Percentiles rank a stretch among this genome's conserved stretches.
Conservation (phyloP, 2,329 filamentous ascomycete species). For the Colletotrichum zoysiae region DNA sequence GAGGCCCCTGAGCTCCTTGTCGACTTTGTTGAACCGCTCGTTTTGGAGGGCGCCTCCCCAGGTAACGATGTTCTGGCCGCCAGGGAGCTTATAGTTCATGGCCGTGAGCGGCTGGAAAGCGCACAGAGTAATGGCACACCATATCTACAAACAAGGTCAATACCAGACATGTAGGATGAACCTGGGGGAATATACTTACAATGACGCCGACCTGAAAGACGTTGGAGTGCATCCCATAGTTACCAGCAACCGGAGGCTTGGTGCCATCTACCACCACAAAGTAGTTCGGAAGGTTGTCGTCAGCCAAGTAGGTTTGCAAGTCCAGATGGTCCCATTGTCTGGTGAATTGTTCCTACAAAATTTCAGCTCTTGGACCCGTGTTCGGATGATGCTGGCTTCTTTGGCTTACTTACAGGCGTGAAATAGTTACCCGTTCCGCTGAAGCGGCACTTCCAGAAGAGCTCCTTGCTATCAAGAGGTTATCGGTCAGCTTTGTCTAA, state of each 20-base stretch:
- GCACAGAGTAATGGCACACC: conserved; percentile 38
- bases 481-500: neutral
- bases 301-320: neutral
- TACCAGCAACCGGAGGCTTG: conserved; percentile 40
- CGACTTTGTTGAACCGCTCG: conserved; percentile 37
- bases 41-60: conserved; percentile 36
- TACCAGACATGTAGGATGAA: too few relatives aligned
- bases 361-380: neutral
- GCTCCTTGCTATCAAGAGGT: conserved; percentile 9
- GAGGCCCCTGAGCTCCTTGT: conserved; percentile 44
- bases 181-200: conserved; percentile 7
- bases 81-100: neutral
- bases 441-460: conserved; percentile 32
- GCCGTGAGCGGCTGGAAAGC: neutral
- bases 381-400: rapidly evolving
- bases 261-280: conserved; percentile 7
- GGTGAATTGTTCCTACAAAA: conserved; percentile 42
- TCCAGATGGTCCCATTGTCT: conserved; percentile 38
- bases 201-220: conserved; percentile 42
- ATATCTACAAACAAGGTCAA: conserved; percentile 35
- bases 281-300: conserved; percentile 12
- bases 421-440: conserved; percentile 29
- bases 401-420: conserved; percentile 26
- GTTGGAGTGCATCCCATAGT: conserved; percentile 43
- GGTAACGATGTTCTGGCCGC: conserved; percentile 8